Evolutionary conservation across 306 rosid species (phyloP).

Genomic region (Vigna hirtella): DNA sequence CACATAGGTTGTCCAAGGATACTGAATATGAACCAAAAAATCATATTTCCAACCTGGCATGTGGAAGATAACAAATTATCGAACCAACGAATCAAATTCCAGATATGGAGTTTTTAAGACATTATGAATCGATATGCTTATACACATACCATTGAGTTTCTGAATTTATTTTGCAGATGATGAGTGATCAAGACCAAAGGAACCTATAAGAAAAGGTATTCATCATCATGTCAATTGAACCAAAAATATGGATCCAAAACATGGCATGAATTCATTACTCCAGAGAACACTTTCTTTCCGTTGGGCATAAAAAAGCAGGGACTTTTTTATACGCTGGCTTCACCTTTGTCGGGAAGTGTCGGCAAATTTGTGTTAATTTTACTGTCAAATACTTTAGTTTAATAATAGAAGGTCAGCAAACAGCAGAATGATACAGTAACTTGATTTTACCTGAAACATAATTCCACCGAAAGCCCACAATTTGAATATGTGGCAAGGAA

Average conservation of each 20-base stretch:
- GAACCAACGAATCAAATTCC: slow-evolving; percentile 26
- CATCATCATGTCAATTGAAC: slow-evolving; percentile 38
- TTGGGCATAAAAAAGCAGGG: slow-evolving; percentile 1
- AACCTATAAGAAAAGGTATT: slow-evolving; percentile 54
- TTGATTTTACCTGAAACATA: slow-evolving; percentile 77
- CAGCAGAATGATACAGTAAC: slow-evolving; percentile 4
- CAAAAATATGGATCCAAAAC: slow-evolving; percentile 21
- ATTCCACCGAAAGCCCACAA: slow-evolving; percentile 92
- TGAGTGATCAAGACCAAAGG: slow-evolving; percentile 86
- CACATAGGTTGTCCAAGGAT: slow-evolving; percentile 99
- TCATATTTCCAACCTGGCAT: slow-evolving; percentile 89
- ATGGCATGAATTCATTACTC: neutral
- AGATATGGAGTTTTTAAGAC: neutral
- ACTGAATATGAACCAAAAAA: slow-evolving; percentile 90
- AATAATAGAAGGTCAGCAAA: slow-evolving; percentile 26
- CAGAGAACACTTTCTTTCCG: slow-evolving; percentile 9
- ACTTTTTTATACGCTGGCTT: too few relatives aligned
- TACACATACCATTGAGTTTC: slow-evolving; percentile 80
- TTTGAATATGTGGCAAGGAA: slow-evolving; percentile 97
- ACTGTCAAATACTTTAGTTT: neutral
- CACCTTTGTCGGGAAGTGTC: neutral
- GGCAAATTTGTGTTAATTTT: slow-evolving; percentile 2
- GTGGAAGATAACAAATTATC: slow-evolving; percentile 2
- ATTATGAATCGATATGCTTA: slow-evolving; percentile 23
- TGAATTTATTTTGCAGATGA: slow-evolving; percentile 77